Base-by-base conservation (phyloP, 495 filamentous ascomycete genomes). In the Penicillium dipodomyicola region DNA sequence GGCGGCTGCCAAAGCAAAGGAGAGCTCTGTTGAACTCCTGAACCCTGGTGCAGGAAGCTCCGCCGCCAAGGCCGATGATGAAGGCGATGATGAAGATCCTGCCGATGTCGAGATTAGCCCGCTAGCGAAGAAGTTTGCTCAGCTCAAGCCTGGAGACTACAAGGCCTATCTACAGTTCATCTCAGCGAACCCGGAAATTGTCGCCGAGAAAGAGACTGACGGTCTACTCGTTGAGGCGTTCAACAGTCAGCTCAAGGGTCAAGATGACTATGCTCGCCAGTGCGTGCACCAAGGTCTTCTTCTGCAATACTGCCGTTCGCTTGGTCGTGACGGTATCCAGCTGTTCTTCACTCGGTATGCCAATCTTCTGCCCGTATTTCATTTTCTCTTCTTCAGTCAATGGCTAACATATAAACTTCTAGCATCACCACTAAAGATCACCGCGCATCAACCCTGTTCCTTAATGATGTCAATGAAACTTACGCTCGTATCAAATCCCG, bases 231-330 rank as follows among this genome's bases (percentile, higher is more conserved):
- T 96, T 44, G 84, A 96, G 75, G 94, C 91, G 7, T 97, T 98
- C 72, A 92, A 94, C 67, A 82, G 83, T 7, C 86, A 92, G 64
- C 80, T 90, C 42, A 86, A 87, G 55, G 84, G 85, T 40, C 84
- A 87, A 52, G 84, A 87, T 22, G 87, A 87, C 6, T 87, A 87
- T 61, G 86, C 92, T 9, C 84, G 88, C 32, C 88, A 93, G 71
- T 97, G 89, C 72, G 92, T 98, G 30, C 94, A 98, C 73, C 92
- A 97, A 69, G 93, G 86, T 11, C 78, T 98, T 10, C 78, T 98
- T 20, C 73, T 97, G 25, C 95, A 97, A 72, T 98, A 97, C 76
- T 98, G 94, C 75, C 83, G 92, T 20, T 86, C 88, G 14, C 78
- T 98, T 6, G 92, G 93, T 49, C 82, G 81, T 39, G 92, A 97